Evolutionary conservation across 345 rosid species (phyloP), one percentile per base, ranked within the genome.

Genomic region (Citrus sinensis): DNA sequence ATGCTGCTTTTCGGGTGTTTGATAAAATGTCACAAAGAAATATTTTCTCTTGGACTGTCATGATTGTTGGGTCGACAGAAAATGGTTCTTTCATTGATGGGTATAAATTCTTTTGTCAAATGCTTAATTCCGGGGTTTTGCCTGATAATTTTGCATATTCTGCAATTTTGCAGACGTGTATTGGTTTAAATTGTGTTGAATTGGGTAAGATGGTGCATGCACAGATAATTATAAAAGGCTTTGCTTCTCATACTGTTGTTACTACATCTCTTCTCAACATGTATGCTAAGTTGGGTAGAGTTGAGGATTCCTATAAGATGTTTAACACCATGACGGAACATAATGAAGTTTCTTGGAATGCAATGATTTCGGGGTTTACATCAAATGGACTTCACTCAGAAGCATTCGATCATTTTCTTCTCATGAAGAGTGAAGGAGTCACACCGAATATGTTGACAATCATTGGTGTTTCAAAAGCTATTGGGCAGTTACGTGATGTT

Each of bases 11-110:
- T 67, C 71, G 51, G 54, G 74, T 88, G 61, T 86, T 86, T 68
- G 85, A 86, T 67, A 83, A 81, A 80, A 84, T 88, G 84, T 77
- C 83, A 16, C 56, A 75, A 4, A 84, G 82, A 68, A 88, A 80
- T 69, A 80, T 78, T 56, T 84, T 88, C 80, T 86, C 90, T 4
- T 88, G 90, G 88, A 86, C 86, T 29, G 86, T 82, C 4, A 80
- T 87, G 79, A 86, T 85, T 22, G 84, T 79, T 75, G 89, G 86
- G 62, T 85, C 89, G 0, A 79, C 78, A 1, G 82, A 84, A 54
- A 86, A 82, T 49, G 83, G 86, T 0, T 81, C 75, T 76, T 75
- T 75, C 68, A 37, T 54, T 14, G 81, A 88, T 61, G 86, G 83
- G 39, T 49, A 83, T 67, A 37, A 64, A 20, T 82, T 46, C 67